These are phyloP conservation scores for Syncephalastrum monosporum DNA, from an alignment of 371 early-diverging fungal genomes.

Conservation along the genomic window DNA sequence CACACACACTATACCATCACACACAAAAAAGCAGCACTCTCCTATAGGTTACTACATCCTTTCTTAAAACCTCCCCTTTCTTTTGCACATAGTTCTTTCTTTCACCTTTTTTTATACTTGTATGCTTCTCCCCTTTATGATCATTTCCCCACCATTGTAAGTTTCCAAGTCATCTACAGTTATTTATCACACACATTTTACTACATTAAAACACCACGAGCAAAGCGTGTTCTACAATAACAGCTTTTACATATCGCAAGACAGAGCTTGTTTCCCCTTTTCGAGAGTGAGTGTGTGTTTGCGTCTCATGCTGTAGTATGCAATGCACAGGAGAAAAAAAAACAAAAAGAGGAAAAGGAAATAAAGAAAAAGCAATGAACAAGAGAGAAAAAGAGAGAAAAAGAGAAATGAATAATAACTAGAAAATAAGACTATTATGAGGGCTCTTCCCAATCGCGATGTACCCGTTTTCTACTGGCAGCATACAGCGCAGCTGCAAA, in stretches of 20 bases:
- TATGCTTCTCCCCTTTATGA: not conserved
- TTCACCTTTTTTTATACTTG: conserved; percentile 3
- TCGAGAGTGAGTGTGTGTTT: not conserved
- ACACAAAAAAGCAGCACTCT: too few relatives aligned
- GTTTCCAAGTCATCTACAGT: too few relatives aligned
- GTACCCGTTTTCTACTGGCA: conserved; percentile 16
- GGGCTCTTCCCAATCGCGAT: conserved; percentile 19
- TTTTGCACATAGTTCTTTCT: not conserved
- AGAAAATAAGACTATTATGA: conserved; percentile 3
- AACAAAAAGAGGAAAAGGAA: too few relatives aligned
- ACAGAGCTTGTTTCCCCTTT: not conserved
- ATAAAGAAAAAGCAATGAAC: too few relatives aligned
- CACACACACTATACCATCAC: too few relatives aligned
- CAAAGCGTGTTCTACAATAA: not conserved
- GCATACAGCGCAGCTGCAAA: conserved; percentile 21
- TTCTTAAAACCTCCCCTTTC: too few relatives aligned
- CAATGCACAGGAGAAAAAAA: too few relatives aligned
- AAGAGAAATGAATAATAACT: not conserved
- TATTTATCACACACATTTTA: too few relatives aligned
- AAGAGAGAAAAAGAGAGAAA: too few relatives aligned
- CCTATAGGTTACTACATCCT: too few relatives aligned
- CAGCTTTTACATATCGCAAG: conserved; percentile 1
- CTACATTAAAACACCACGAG: not conserved
- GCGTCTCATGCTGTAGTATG: too few relatives aligned
- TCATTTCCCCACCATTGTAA: conserved; percentile 1